These are phyloP conservation scores for Ogataea sp. DNA, from an alignment of 805 yeast genomes.

Conservation along the genomic window DNA sequence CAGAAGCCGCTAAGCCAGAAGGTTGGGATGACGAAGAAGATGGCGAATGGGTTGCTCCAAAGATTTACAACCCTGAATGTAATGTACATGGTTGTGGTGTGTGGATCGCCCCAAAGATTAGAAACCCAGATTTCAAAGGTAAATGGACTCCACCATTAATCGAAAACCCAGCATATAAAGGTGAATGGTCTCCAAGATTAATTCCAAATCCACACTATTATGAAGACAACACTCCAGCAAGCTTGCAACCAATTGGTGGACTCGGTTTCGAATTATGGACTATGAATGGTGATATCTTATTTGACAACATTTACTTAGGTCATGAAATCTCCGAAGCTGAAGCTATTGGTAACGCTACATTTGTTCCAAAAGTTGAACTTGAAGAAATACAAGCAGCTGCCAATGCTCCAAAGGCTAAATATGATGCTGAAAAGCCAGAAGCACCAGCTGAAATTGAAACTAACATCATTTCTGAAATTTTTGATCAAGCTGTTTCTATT, in stretches of 20 bases:
- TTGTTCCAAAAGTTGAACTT: slow-evolving; percentile 40
- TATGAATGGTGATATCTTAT: slow-evolving; percentile 64
- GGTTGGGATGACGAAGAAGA: slow-evolving; percentile 90
- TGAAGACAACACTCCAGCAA: slow-evolving; percentile 49
- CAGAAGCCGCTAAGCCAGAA: slow-evolving; percentile 57
- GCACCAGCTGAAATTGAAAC: slow-evolving; percentile 10
- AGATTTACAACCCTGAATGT: slow-evolving; percentile 69
- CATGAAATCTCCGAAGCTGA: slow-evolving; percentile 84
- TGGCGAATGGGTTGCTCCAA: slow-evolving; percentile 76
- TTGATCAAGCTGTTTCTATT: slow-evolving; percentile 12
- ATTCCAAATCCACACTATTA: slow-evolving; percentile 65
- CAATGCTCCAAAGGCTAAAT: slow-evolving; percentile 32
- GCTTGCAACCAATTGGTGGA: slow-evolving; percentile 65
- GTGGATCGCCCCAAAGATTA: slow-evolving; percentile 63
- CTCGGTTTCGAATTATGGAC: slow-evolving; percentile 89
- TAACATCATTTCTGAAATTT: slow-evolving; percentile 9
- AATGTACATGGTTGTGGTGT: slow-evolving; percentile 66
- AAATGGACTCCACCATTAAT: slow-evolving; percentile 67
- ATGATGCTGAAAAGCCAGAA: slow-evolving; percentile 39
- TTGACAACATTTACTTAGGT: slow-evolving; percentile 82
- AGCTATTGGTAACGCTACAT: slow-evolving; percentile 69
- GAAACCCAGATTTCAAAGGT: slow-evolving; percentile 68
- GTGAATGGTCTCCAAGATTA: slow-evolving; percentile 64
- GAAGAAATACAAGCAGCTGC: slow-evolving; percentile 38
- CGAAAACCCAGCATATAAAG: slow-evolving; percentile 69